Base-by-base conservation (phyloP, 129 eudicot genomes). In the Kitagawia praeruptora region DNA sequence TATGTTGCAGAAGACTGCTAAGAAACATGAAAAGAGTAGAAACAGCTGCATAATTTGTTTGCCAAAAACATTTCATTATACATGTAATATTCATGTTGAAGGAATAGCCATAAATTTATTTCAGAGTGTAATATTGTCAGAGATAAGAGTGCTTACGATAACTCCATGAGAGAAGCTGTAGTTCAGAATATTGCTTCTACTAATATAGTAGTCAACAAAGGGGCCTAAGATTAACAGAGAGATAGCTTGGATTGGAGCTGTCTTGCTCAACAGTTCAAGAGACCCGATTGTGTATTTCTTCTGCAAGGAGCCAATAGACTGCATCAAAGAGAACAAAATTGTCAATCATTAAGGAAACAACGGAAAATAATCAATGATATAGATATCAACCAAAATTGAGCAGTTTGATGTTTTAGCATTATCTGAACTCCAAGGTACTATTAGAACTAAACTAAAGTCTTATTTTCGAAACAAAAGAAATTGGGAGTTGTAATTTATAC, bases 291-390 rank as follows among this genome's bases (percentile, higher is more conserved):
- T 48, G 80, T 82, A 82, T 70, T 77, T 82, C 77, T 70, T 70
- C 85, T 82, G 85, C 53, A 82, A 53, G 41, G 85, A 77, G 41
- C 81, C 85, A 18, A 82, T 82, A 6, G 81, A 77, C 85, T 82
- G 81, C 61, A 75, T 23, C 13, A 63, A 46, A 66, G 61, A n/a
- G 51, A 63, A 21, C 4, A 8, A 77, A 25, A 42, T 72, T 3
- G 49, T 72, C 31, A 41, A 72, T 72, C 76, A 9, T 46, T 6
- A 82, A 40, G 7, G 6, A 10, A 31, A 23, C 34, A 58, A 16
- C 23, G 1, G 6, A 49, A 49, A 15, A 16, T 23, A 49, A 49
- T 49, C 6, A 16, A 49, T 49, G 56, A 16, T 49, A 49, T 16
- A 49, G 7, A 49, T 16, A 49, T 49, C 23, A 49, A 15, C 48